These are phyloP conservation scores for Nicotiana tomentosiformis DNA, from an alignment of 257 asterid genomes.

Conservation along the genomic window DNA sequence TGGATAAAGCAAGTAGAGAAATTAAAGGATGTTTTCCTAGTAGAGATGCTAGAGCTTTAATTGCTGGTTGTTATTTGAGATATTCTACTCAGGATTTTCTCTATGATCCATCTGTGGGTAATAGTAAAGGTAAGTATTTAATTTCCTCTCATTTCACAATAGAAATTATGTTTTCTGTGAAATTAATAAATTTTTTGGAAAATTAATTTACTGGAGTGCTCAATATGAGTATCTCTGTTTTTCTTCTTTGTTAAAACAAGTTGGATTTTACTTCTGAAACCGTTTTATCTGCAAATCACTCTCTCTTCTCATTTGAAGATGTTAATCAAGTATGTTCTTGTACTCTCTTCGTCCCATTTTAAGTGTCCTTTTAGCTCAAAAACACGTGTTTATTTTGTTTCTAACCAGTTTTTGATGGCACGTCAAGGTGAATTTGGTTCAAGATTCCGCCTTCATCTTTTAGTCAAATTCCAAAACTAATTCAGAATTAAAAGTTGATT, in stretches of 20 bases:
- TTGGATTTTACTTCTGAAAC: background rate
- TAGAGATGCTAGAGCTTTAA: conserved; percentile 75
- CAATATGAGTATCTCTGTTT: background rate
- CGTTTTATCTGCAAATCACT: background rate
- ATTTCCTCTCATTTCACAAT: background rate
- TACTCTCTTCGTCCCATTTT: background rate
- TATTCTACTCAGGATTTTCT: conserved; percentile 64
- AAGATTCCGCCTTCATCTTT: background rate
- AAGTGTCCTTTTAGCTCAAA: background rate
- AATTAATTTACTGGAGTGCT: background rate
- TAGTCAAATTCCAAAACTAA: background rate
- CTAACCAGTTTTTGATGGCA: background rate
- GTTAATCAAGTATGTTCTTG: background rate
- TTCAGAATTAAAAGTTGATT: background rate
- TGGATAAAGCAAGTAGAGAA: conserved; percentile 56
- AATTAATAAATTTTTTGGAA: background rate
- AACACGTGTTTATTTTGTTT: background rate
- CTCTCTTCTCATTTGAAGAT: background rate
- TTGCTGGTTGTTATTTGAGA: conserved; percentile 79
- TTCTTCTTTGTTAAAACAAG: background rate
- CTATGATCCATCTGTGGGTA: conserved; percentile 26
- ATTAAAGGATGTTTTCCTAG: conserved; percentile 52
- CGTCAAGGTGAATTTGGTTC: background rate
- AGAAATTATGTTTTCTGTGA: background rate
- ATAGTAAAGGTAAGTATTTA: conserved; percentile 37